phyloP scores from a whole-genome alignment of 148 eudicot species.

The Chenopodium berlandieri region DNA sequence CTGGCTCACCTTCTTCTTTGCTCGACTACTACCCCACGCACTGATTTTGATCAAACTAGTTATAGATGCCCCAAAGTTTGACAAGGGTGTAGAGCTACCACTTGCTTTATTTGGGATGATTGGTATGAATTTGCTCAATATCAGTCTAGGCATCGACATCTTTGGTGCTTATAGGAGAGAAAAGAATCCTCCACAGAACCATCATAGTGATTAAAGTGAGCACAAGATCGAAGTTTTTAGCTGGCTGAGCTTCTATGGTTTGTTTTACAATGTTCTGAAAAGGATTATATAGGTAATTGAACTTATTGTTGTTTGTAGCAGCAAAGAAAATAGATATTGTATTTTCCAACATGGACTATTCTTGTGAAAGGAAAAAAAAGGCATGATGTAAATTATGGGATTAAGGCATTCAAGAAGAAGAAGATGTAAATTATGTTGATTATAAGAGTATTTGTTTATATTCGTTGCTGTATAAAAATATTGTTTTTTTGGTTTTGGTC shows the following conservation, averaged over 20 bases:
- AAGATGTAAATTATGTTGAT: not conserved
- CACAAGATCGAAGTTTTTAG: not conserved
- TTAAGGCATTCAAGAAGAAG: no score
- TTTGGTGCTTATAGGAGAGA: constrained; percentile 59
- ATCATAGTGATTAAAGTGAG: constrained; percentile 25
- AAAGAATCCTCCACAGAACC: constrained; percentile 24
- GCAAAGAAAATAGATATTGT: not conserved
- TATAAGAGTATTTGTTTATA: not conserved
- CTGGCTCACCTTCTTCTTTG: constrained; percentile 62
- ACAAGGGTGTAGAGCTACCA: constrained; percentile 72
- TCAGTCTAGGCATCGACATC: constrained; percentile 74
- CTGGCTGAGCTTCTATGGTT: not conserved
- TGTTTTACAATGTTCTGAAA: not conserved
- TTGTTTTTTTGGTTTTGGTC: no score
- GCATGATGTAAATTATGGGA: not conserved
- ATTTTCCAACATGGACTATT: not conserved
- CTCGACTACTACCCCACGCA: constrained; percentile 60
- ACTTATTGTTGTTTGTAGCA: not conserved
- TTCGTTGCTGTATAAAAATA: not conserved
- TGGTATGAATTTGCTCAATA: constrained; percentile 75
- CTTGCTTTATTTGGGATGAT: constrained; percentile 84
- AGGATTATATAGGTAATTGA: not conserved
- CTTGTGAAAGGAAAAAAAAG: not conserved
- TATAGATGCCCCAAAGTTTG: constrained; percentile 74
- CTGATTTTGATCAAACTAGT: constrained; percentile 71